These are phyloP conservation scores for Ustilago loliicola DNA, from an alignment of 1,284 basidiomycete species.

Conservation along the genomic window DNA sequence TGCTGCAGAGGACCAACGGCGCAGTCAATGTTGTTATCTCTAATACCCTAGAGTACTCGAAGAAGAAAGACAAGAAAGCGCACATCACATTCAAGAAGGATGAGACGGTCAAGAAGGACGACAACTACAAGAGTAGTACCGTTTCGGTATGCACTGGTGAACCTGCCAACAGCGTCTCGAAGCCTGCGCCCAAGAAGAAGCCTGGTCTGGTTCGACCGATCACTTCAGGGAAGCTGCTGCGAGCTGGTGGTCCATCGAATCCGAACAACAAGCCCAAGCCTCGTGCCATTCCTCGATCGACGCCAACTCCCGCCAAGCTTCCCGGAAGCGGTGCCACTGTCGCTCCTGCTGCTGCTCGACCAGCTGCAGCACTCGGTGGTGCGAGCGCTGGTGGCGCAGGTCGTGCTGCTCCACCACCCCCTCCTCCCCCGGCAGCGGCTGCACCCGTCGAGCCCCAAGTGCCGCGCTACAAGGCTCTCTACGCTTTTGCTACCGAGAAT, in stretches of 20 bases:
- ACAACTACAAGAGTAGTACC: constrained; percentile 92
- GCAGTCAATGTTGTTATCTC: constrained; percentile 76
- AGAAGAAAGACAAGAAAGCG: constrained; percentile 97
- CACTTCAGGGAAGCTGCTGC: constrained; percentile 84
- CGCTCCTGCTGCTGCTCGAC: constrained; percentile 22
- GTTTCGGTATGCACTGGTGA: constrained; percentile 91
- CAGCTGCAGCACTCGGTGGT: constrained; percentile 32
- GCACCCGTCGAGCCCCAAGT: constrained; percentile 75
- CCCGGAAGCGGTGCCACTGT: constrained; percentile 24
- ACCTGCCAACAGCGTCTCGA: constrained; percentile 82
- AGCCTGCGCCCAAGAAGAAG: constrained; percentile 87
- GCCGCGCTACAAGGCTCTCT: constrained; percentile 81
- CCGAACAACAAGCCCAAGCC: constrained; percentile 65
- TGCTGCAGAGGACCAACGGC: constrained; percentile 85
- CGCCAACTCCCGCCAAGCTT: constrained; percentile 40
- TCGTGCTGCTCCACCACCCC: constrained; percentile 71
- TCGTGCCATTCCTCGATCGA: constrained; percentile 46
- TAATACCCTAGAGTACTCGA: constrained; percentile 76
- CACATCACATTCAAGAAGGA: constrained; percentile 91
- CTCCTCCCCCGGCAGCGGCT: constrained; percentile 71
- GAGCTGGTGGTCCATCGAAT: constrained; percentile 78
- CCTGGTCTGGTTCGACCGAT: constrained; percentile 85
- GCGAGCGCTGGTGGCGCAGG: constrained; percentile 63
- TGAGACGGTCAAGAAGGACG: constrained; percentile 82
- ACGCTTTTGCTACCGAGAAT: constrained; percentile 81